phyloP scores from a whole-genome alignment of 345 rosid genomes.

The Firmiana major region DNA sequence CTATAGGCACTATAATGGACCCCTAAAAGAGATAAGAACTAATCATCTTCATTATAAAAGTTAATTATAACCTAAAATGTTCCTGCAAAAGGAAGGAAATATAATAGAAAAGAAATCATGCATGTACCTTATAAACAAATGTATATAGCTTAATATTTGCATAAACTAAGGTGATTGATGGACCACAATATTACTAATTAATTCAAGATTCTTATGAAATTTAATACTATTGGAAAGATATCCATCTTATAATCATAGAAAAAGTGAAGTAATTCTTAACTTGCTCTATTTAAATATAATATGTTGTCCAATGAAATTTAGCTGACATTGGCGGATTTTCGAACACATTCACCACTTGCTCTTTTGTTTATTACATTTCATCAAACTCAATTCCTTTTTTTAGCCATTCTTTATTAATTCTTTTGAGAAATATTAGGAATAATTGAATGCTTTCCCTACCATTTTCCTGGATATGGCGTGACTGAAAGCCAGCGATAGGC shows the following conservation, averaged over 20 bases:
- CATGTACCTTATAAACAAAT: not conserved
- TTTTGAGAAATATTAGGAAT: not conserved
- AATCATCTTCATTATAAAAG: not conserved
- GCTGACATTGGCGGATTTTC: not conserved
- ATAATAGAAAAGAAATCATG: not conserved
- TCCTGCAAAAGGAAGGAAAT: not conserved
- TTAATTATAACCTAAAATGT: not conserved
- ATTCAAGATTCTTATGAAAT: not conserved
- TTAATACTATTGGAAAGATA: not conserved
- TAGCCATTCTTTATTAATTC: not conserved
- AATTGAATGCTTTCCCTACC: not conserved
- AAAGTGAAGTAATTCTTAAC: not conserved
- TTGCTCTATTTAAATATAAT: not conserved
- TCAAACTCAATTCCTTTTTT: not conserved
- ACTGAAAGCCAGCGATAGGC: too few species aligned
- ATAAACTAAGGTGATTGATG: not conserved
- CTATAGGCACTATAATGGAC: not conserved
- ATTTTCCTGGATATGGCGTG: not conserved
- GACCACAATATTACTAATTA: not conserved
- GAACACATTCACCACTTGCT: not conserved
- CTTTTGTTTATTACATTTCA: not conserved
- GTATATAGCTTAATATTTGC: not conserved
- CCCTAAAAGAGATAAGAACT: not conserved
- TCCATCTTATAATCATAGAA: not conserved
- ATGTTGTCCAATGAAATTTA: not conserved